Base-by-base conservation (phyloP, 306 rosid species). In the Vigna reflexopilosa region DNA sequence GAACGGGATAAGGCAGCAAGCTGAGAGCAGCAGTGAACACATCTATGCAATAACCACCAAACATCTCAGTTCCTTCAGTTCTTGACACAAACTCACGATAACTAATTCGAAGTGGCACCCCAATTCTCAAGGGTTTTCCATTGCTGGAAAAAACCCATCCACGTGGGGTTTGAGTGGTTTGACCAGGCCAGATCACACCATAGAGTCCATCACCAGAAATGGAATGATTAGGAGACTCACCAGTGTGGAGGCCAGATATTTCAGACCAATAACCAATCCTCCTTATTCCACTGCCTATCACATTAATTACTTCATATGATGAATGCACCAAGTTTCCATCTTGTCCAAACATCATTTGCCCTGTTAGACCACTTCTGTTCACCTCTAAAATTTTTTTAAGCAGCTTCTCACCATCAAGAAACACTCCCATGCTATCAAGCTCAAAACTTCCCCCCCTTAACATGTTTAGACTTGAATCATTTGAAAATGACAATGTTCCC, bases 181-280 rank as follows among this genome's bases (percentile, higher is more conserved):
- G 89, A 68, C 97, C 96, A 2, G 97, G 97, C 97, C 97, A 90
- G n/a, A 90, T 69, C 2, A 84, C 84, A 63, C 49, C 6, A 51
- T 56, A 59, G 2, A 93, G 85, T 47, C 30, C 81, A 66, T 88
- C 47, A 63, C 72, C 89, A 6, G 83, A 73, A 69, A 72, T 80
- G 13, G 81, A 80, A 34, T 54, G 81, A 38, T 85, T 84, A 40
- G 86, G 68, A 42, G 34, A 68, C 76, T 86, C 88, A 36, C 44
- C 69, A 26, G 56, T 67, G 24, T 9, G 93, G 80, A 83, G 85
- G 82, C 96, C 92, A 5, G 87, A 86, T 66, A 86, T 82, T 70
- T 92, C 81, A 16, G 89, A 86, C 97, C 97, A 92, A 79, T 86
- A 90, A 13, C 97, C 97, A 72, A 93, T 79, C 79, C 69, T 87